Evolutionary conservation across 2,329 filamentous ascomycete species (phyloP).

Genomic region (Zymoseptoria brevis): DNA sequence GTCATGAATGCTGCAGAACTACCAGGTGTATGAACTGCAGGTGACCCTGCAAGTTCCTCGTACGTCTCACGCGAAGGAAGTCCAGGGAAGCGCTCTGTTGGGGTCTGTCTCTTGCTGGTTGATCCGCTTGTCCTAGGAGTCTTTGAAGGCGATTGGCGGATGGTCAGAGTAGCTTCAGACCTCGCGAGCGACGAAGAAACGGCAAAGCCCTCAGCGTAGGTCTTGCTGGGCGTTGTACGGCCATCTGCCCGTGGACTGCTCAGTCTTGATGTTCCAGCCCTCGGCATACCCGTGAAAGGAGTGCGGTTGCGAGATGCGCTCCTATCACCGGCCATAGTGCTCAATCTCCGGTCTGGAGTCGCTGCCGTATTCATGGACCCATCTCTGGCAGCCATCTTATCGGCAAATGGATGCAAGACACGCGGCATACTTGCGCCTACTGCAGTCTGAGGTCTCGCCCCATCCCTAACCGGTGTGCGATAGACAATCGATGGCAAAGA

Average conservation of each 20-base stretch:
- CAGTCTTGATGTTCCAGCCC: neutral
- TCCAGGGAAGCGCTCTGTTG: conserved; percentile 12
- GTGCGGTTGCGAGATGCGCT: conserved; percentile 2
- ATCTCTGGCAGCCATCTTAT: neutral
- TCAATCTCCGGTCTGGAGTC: neutral
- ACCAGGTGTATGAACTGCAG: neutral
- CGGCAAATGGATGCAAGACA: conserved; percentile 15
- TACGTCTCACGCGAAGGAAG: conserved; percentile 10
- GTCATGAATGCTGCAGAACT: neutral
- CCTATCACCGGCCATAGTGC: conserved; percentile 1
- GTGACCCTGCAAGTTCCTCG: conserved; percentile 5
- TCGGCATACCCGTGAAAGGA: conserved; percentile 1
- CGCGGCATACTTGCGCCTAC: conserved; percentile 23
- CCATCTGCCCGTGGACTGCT: neutral
- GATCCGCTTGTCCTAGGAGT: conserved; percentile 6
- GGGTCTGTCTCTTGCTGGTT: neutral
- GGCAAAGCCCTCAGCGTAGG: neutral
- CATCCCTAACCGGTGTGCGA: conserved; percentile 12
- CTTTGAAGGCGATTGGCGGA: neutral
- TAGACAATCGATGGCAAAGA: conserved; percentile 22
- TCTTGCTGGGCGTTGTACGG: neutral
- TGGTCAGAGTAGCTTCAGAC: neutral
- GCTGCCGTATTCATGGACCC: neutral
- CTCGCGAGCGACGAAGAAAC: neutral
- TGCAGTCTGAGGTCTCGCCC: conserved; percentile 22